These are phyloP conservation scores for Thelephora ganbajun DNA, from an alignment of 768 basidiomycete species.

Conservation along the genomic window DNA sequence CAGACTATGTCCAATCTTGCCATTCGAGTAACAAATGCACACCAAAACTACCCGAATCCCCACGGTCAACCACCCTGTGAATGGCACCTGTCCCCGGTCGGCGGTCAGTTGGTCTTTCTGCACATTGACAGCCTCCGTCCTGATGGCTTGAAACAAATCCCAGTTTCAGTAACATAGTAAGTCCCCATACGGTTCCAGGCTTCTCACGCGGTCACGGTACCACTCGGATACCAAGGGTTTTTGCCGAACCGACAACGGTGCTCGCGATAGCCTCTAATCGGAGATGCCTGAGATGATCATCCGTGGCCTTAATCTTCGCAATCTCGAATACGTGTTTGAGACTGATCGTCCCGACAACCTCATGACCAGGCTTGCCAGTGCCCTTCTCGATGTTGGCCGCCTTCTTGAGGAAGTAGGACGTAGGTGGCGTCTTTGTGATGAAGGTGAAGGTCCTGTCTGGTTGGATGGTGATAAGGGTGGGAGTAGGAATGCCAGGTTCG, in stretches of 20 bases:
- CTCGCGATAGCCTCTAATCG: constrained; percentile 79
- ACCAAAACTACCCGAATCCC: neutral
- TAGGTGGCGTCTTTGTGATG: constrained; percentile 82
- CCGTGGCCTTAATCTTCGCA: constrained; percentile 88
- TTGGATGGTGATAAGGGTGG: constrained; percentile 86
- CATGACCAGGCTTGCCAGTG: constrained; percentile 68
- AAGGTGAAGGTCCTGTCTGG: constrained; percentile 95
- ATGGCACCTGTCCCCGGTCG: too few species aligned
- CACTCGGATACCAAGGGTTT: constrained; percentile 79
- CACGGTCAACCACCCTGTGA: too few species aligned
- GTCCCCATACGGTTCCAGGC: neutral
- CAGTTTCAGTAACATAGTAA: neutral
- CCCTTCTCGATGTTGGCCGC: constrained; percentile 87
- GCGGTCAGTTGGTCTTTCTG: too few species aligned
- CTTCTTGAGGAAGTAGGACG: constrained; percentile 82
- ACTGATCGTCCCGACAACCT: constrained; percentile 66
- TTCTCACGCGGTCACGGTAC: constrained; percentile 45
- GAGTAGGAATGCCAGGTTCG: constrained; percentile 71
- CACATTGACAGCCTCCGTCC: neutral
- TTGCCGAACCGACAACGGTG: constrained; percentile 80
- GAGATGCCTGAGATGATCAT: constrained; percentile 80
- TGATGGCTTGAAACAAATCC: neutral
- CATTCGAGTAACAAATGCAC: neutral
- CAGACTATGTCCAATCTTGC: neutral
- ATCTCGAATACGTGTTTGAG: constrained; percentile 99